Base-by-base conservation (phyloP, 148 eudicot species). In the Vaccinium darrowii region DNA sequence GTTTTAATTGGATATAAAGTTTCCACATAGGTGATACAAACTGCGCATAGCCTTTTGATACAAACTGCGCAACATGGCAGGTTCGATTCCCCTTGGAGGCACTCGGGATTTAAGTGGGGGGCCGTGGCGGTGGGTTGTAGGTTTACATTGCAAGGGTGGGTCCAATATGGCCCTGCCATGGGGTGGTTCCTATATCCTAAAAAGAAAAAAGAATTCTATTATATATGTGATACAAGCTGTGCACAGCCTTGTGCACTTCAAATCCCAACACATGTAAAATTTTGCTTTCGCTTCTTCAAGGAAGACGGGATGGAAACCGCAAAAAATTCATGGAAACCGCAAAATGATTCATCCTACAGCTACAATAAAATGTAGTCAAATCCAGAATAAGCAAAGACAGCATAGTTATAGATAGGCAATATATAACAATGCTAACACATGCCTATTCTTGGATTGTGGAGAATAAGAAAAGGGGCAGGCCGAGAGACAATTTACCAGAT, bases 401-500 rank as follows among this genome's bases (percentile, higher is more conserved):
- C 30, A 11, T 14, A 51, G 30, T 23, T 14, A 16, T 25, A 30
- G 56, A 54, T 33, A 56, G 27, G 18, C n/a, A 79, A 56, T 54
- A 23, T 49, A 76, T 3, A 52, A 56, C 43, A 27, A 54, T 7
- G 47, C 18, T 27, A 18, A 14, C 81, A 78, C 39, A 6, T 25
- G 47, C 47, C 60, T 14, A 25, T 54, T 15, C 18, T 9, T 30
- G 7, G 23, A 79, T n/a, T 77, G 8, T 30, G 49, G 16, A 11
- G 63, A 65, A 81, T 47, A 81, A 36, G 74, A 58, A 60, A 16
- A 81, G 67, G 54, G 83, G 43, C 18, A 43, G 53, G n/a, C 74
- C 52, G 7, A 33, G 19, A 65, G 74, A 67, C 36, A 81, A 43
- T 65, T 16, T 16, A 65, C 36, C 76, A 63, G 56, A 25, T 81